These are phyloP conservation scores for Tuber aestivum DNA, from an alignment of 495 filamentous ascomycete genomes.

Conservation along the genomic window DNA sequence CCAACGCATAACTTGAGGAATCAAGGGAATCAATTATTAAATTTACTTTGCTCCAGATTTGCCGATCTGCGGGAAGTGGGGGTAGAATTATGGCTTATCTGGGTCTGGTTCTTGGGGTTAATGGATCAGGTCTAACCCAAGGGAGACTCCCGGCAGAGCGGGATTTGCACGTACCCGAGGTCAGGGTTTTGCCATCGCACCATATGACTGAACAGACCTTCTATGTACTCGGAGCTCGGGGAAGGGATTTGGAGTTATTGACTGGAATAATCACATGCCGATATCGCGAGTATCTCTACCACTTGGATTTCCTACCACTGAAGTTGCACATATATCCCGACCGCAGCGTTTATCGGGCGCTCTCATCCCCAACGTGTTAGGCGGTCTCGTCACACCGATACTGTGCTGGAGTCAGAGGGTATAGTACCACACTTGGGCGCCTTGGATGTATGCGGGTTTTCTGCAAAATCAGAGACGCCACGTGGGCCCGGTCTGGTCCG, in stretches of 20 bases:
- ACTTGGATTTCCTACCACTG: not conserved
- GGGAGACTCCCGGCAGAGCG: not conserved
- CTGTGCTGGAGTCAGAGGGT: no score
- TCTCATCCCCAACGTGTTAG: not conserved
- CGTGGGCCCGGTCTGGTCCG: not conserved
- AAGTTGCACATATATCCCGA: not conserved
- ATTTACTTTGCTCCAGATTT: not conserved
- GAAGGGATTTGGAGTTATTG: not conserved
- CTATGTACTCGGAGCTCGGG: not conserved
- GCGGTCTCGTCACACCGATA: not conserved
- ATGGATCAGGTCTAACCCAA: not conserved
- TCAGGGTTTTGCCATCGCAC: not conserved
- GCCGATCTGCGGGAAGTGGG: not conserved
- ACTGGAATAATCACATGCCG: not conserved
- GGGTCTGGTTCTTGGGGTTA: not conserved
- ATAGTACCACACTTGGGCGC: not conserved
- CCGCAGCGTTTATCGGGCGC: not conserved
- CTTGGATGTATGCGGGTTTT: not conserved
- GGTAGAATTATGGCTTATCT: not conserved
- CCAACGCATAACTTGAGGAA: not conserved
- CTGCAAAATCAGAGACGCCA: not conserved
- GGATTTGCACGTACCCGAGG: not conserved
- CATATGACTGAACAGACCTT: not conserved
- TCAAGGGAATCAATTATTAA: not conserved
- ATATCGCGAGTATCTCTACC: not conserved